Evolutionary conservation across 2,329 filamentous ascomycete species (phyloP), one percentile per base, ranked within the genome.

Genomic region (Thelonectria blattea): DNA sequence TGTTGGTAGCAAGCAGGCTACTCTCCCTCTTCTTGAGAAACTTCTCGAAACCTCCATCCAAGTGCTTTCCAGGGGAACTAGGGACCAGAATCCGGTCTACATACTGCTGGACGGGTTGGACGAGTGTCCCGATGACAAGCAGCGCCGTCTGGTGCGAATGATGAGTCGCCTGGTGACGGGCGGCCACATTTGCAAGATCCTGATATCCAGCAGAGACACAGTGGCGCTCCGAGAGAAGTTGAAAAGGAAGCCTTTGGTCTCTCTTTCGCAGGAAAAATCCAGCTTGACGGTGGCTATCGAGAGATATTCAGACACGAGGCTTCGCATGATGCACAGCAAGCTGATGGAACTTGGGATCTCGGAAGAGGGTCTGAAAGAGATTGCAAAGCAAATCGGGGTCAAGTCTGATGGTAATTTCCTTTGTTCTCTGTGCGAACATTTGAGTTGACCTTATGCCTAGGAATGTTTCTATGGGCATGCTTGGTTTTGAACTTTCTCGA

Each of bases 391-490:
- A 0, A 45, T 68, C 0, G 51, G 58, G 0, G 12, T 0, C 3
- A 68, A 68, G 7, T 17, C 61, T 1, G 65, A 68, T 2, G 65
- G 65, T 60, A 11, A 30, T 30, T 30, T 10, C 27, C 5, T 10
- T 30, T 7, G 4, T 2, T 10, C 5, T 30, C 27, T 30, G 27
- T 10, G 8, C 8, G 9, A 30, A 7, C 2, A 30, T 6, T 9
- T 30, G 5, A 9, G 27, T 30, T 30, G 8, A 30, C 27, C 9
- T 30, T 9, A 10, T 30, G 8, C 5, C 27, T 30, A 68, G 63
- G 65, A 2, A 68, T 68, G 65, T 65, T 68, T 41, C 56, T 68
- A 1, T 68, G 62, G 9, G 65, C 65, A 20, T 42, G 65, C 8
- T 65, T 68, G 27, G 56, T 68, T 0, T 47, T 68, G 32, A 64